Conservation (phyloP, 257 asterid species). For the Linaria vulgaris region DNA sequence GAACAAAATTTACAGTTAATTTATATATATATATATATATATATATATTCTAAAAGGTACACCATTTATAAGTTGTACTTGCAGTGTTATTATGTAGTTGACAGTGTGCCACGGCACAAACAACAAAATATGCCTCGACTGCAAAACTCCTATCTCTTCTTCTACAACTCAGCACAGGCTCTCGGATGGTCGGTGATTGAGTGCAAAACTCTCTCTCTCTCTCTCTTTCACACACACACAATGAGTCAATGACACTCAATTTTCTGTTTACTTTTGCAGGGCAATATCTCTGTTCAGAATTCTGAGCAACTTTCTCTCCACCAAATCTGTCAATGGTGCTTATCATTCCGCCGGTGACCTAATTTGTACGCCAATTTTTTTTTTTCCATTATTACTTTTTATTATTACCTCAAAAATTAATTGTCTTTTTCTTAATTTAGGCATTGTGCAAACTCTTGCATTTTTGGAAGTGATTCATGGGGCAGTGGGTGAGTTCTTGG, state of each 20-base stretch:
- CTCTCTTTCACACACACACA: not conserved
- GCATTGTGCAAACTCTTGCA: conserved; percentile 75
- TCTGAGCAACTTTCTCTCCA: conserved; percentile 44
- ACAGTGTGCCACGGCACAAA: no score
- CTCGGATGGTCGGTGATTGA: conserved; percentile 94
- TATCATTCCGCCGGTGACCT: conserved; percentile 72
- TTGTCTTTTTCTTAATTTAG: conserved; percentile 35
- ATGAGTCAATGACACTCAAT: not conserved
- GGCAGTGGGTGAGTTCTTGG: conserved; percentile 56
- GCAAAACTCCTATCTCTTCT: conserved; percentile 52
- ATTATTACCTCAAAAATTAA: not conserved
- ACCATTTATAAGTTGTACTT: no score
- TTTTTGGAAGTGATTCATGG: conserved; percentile 97
- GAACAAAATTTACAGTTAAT: no score
- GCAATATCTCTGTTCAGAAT: conserved; percentile 54
- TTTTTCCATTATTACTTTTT: not conserved
- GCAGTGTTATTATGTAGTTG: no score
- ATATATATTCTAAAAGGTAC: no score
- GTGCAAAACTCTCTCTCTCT: conserved; percentile 2
- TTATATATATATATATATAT: no score
- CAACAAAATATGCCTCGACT: conserved; percentile 35
- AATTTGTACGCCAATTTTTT: conserved; percentile 59
- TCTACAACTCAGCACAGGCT: conserved; percentile 65
- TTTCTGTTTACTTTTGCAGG: conserved; percentile 44
- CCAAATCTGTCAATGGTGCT: conserved; percentile 54